These are phyloP conservation scores for Tuber brumale DNA, from an alignment of 495 filamentous ascomycete genomes.

Conservation along the genomic window DNA sequence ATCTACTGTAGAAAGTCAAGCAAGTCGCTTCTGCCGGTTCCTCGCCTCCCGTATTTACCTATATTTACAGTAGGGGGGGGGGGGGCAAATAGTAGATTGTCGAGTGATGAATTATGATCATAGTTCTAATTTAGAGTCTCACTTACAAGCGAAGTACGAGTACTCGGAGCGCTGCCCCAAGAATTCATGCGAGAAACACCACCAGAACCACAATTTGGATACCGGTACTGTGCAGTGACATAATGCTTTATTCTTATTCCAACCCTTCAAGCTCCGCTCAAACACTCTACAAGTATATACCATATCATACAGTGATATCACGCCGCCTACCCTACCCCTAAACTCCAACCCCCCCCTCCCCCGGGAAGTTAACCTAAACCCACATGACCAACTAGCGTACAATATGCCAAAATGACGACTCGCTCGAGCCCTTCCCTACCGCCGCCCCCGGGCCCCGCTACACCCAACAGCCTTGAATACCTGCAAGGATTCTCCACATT, in stretches of 20 bases:
- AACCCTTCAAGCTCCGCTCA: not conserved
- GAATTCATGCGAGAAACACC: not conserved
- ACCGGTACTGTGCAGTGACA: not conserved
- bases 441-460: not conserved
- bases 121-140: no score
- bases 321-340: not conserved
- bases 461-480: not conserved
- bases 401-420: not conserved
- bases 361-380: not conserved
- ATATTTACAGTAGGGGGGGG: not conserved
- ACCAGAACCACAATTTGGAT: not conserved
- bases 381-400: not conserved
- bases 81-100: not conserved
- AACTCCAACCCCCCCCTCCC: not conserved
- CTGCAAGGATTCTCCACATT: not conserved
- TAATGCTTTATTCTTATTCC: not conserved
- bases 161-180: no score
- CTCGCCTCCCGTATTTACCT: no score
- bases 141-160: not conserved
- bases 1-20: no score
- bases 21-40: no score
- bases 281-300: no score
- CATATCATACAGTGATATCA: no score
- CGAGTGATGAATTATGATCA: not conserved
- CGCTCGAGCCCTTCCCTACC: not conserved